Conservation (phyloP, 2,329 filamentous ascomycete species). For the Nemania serpens region DNA sequence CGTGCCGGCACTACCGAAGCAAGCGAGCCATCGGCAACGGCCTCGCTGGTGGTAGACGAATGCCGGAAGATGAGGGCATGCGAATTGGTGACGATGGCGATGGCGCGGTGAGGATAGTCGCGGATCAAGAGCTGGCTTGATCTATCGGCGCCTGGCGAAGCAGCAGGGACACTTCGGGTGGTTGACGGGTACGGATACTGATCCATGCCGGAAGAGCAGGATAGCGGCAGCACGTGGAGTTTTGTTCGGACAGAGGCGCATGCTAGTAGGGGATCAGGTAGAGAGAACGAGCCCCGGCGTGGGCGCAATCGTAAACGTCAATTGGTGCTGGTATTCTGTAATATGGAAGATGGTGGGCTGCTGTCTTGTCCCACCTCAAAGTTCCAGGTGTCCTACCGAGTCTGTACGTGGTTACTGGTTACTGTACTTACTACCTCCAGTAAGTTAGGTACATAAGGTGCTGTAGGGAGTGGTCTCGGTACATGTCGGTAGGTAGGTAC, state of each 20-base stretch:
- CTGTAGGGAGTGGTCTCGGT: too few relatives aligned
- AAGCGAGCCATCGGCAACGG: slow-evolving; percentile 62
- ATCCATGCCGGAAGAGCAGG: slow-evolving; percentile 51
- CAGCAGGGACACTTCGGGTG: slow-evolving; percentile 50
- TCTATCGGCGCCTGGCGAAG: slow-evolving; percentile 57
- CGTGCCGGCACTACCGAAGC: slow-evolving; percentile 55
- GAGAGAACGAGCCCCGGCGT: background rate
- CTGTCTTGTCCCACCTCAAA: background rate
- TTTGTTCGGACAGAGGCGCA: slow-evolving; percentile 32
- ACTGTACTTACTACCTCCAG: too few relatives aligned
- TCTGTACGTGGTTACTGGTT: too few relatives aligned
- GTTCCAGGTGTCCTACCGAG: too few relatives aligned
- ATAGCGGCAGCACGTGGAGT: slow-evolving; percentile 31
- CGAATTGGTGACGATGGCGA: slow-evolving; percentile 79
- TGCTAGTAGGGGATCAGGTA: slow-evolving; percentile 27
- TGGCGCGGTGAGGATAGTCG: slow-evolving; percentile 84
- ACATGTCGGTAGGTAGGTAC: background rate
- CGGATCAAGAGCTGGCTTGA: slow-evolving; percentile 81
- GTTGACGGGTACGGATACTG: slow-evolving; percentile 48
- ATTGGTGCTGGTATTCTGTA: background rate
- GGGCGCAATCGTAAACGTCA: background rate
- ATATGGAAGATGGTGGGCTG: background rate
- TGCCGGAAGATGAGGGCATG: slow-evolving; percentile 86
- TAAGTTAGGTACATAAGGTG: too few relatives aligned
- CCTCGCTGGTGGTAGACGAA: slow-evolving; percentile 67